phyloP scores from a whole-genome alignment of 2,329 filamentous ascomycete genomes.

The Aspergillus caelatus region DNA sequence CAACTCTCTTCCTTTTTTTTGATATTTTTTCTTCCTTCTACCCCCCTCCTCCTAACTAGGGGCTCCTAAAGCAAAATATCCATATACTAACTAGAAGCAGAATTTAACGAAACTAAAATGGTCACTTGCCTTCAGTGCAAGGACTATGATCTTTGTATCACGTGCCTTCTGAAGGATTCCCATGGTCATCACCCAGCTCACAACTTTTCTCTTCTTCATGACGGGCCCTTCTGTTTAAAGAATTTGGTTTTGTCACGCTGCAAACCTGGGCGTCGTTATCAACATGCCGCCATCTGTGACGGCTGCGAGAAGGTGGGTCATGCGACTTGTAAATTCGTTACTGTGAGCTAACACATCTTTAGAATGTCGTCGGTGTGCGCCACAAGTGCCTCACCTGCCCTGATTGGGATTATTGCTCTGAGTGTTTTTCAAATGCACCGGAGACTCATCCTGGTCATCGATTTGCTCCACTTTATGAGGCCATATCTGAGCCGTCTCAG shows the following conservation, averaged over 20 bases:
- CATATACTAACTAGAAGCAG: slow-evolving; percentile 44
- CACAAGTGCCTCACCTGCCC: slow-evolving; percentile 97
- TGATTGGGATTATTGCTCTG: slow-evolving; percentile 92
- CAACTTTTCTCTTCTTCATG: slow-evolving; percentile 63
- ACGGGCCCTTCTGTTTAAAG: slow-evolving; percentile 61
- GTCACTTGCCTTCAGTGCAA: slow-evolving; percentile 83
- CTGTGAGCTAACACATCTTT: slow-evolving; percentile 23
- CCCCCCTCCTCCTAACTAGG: not conserved
- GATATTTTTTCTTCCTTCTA: too few relatives aligned
- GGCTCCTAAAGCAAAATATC: not conserved
- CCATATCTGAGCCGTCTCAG: slow-evolving; percentile 53
- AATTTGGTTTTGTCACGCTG: slow-evolving; percentile 68
- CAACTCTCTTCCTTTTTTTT: too few relatives aligned
- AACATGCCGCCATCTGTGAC: slow-evolving; percentile 90
- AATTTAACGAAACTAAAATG: slow-evolving; percentile 76
- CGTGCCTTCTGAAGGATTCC: slow-evolving; percentile 72
- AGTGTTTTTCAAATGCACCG: slow-evolving; percentile 69
- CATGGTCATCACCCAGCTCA: slow-evolving; percentile 94
- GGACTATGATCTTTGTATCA: slow-evolving; percentile 89
- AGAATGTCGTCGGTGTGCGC: slow-evolving; percentile 82
- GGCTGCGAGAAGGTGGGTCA: slow-evolving; percentile 73
- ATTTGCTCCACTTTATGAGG: slow-evolving; percentile 84
- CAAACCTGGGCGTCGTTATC: slow-evolving; percentile 74
- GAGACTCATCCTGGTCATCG: slow-evolving; percentile 80
- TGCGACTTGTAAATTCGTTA: slow-evolving; percentile 1